Evolutionary conservation across 306 rosid species (phyloP).

Genomic region (Prosopis cineraria): DNA sequence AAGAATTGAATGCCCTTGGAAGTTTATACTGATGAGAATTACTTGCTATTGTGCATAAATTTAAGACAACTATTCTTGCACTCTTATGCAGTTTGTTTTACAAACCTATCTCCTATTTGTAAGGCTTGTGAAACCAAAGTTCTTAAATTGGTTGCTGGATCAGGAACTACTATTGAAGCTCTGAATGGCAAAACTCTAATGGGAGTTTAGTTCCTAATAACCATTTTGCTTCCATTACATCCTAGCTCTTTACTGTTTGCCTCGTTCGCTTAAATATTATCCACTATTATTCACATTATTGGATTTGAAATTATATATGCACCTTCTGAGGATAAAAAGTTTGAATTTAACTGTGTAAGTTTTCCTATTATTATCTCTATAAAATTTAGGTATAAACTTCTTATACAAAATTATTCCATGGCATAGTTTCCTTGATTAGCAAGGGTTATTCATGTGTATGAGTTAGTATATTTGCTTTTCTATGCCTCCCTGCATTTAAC

Average conservation of each 20-base stretch:
- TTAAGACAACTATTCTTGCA: constrained; percentile 23
- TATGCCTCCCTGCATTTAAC: neutral
- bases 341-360: neutral
- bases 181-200: neutral
- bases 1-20: constrained; percentile 37
- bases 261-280: neutral
- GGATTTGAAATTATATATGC: neutral
- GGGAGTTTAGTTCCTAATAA: neutral
- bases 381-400: neutral
- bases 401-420: too few species aligned
- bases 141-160: neutral
- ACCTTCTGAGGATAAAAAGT: neutral
- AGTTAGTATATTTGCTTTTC: neutral
- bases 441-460: neutral
- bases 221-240: neutral
- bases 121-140: neutral
- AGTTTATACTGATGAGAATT: constrained; percentile 21
- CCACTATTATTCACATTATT: neutral
- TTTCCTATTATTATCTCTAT: neutral
- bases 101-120: neutral
- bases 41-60: neutral
- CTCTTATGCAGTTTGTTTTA: neutral
- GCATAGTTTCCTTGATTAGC: neutral
- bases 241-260: neutral
- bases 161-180: neutral